Percentiles rank a stretch among this genome's conserved stretches.
phyloP scores from a whole-genome alignment of 78 protist genomes.

The Ministeria vibrans region DNA sequence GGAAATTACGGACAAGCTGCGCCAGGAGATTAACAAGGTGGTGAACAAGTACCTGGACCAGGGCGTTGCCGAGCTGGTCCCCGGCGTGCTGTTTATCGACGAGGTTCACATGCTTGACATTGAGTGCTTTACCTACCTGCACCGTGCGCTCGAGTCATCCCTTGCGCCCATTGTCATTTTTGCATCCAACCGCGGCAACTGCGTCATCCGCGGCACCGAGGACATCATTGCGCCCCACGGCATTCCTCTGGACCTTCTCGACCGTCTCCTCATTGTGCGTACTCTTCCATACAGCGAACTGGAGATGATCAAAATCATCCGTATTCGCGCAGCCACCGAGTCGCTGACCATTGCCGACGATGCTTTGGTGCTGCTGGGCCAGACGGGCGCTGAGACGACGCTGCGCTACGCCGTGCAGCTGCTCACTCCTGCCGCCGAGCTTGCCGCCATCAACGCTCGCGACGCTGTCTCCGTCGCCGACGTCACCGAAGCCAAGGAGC shows the following conservation, averaged over 20 bases:
- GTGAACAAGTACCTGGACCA: constrained; percentile 98
- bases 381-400: constrained; percentile 70
- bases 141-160: constrained; percentile 96
- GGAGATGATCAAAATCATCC: constrained; percentile 74
- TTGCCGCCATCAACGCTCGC: constrained; percentile 74
- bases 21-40: constrained; percentile 96
- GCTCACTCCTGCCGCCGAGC: constrained; percentile 90
- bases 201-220: constrained; percentile 82
- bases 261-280: constrained; percentile 92
- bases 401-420: constrained; percentile 90
- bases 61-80: constrained; percentile 99
- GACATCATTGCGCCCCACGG: constrained; percentile 96
- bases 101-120: constrained; percentile 99
- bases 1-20: constrained; percentile 99
- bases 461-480: constrained; percentile 52
- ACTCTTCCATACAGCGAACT: constrained; percentile 84
- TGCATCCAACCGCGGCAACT: constrained; percentile 98
- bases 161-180: constrained; percentile 98
- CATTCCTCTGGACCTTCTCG: constrained; percentile 92
- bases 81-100: constrained; percentile 99
- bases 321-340: constrained; percentile 86
- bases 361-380: constrained; percentile 61
- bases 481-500: constrained; percentile 68
- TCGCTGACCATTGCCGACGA: constrained; percentile 66
- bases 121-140: constrained; percentile 98